These are phyloP conservation scores for Glycine tomentella DNA, from an alignment of 306 rosid genomes.

Conservation along the genomic window DNA sequence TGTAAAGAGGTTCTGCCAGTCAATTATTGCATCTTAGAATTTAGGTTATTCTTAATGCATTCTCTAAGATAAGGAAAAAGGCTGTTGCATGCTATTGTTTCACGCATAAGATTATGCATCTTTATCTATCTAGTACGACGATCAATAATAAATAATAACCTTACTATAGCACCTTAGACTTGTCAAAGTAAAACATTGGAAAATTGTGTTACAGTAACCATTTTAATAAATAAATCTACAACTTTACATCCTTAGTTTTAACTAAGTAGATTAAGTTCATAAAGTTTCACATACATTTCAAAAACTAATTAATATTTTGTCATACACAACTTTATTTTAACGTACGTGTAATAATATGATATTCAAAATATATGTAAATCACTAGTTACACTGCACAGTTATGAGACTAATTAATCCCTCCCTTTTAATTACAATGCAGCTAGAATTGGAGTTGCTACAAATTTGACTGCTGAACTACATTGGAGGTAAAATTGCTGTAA, in stretches of 20 bases:
- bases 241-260: constrained; percentile 1
- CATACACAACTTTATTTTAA: background rate
- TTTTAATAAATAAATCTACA: background rate
- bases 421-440: background rate
- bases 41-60: constrained; percentile 13
- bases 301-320: background rate
- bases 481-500: background rate
- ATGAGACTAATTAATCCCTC: background rate
- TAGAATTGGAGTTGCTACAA: too few species aligned
- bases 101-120: constrained; percentile 50
- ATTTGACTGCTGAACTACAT: too few species aligned
- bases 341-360: background rate
- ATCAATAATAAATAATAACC: constrained; percentile 9
- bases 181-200: constrained; percentile 1
- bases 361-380: background rate
- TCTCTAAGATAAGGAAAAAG: constrained; percentile 33
- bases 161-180: background rate
- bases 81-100: constrained; percentile 30
- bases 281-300: background rate
- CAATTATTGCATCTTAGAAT: constrained; percentile 45
- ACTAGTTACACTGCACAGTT: background rate
- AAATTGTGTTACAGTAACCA: background rate
- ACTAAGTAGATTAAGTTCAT: background rate
- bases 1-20: background rate
- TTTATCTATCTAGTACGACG: constrained; percentile 4